Percentiles rank a stretch among this genome's conserved stretches.
Evolutionary conservation across 495 filamentous ascomycete genomes (phyloP).

Genomic region (Aspergillus carlsbadensis): DNA sequence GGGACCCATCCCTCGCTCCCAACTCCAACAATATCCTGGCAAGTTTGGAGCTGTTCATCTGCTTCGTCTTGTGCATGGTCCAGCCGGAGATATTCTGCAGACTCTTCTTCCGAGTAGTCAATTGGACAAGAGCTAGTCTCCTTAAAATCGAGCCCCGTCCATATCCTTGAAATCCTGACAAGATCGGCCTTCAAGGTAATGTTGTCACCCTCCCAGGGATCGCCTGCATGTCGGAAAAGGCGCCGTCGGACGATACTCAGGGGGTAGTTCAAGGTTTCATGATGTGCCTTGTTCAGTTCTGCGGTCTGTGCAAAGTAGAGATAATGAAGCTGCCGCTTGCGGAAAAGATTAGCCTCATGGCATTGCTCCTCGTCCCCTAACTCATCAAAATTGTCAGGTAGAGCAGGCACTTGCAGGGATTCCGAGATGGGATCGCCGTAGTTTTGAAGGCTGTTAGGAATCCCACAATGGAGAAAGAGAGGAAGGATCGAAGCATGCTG

Average conservation of each 20-base stretch:
- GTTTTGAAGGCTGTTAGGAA: constrained; percentile 22
- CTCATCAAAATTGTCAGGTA: constrained; percentile 23
- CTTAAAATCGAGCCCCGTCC: background rate
- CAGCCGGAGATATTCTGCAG: background rate
- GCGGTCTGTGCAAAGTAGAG: constrained; percentile 22
- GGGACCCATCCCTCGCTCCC: constrained; percentile 26
- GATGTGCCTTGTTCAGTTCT: constrained; percentile 19
- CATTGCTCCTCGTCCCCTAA: constrained; percentile 19
- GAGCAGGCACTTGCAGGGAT: constrained; percentile 15
- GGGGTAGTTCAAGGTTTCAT: constrained; percentile 19
- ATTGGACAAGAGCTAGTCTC: background rate
- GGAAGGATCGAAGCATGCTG: constrained; percentile 20
- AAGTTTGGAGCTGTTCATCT: background rate
- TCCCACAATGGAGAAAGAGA: constrained; percentile 20
- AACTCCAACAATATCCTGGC: background rate
- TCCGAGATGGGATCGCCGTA: constrained; percentile 27
- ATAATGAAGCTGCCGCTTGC: constrained; percentile 29
- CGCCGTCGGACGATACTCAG: constrained; percentile 20
- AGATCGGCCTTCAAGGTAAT: constrained; percentile 13
- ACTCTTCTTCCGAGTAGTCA: background rate
- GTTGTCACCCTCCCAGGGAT: constrained; percentile 32
- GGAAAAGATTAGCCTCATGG: constrained; percentile 16
- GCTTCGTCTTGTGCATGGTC: background rate
- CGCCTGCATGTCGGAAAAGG: constrained; percentile 23
- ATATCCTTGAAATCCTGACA: background rate